Conservation (phyloP, 1,284 basidiomycete species). For the Volvariella volvacea region DNA sequence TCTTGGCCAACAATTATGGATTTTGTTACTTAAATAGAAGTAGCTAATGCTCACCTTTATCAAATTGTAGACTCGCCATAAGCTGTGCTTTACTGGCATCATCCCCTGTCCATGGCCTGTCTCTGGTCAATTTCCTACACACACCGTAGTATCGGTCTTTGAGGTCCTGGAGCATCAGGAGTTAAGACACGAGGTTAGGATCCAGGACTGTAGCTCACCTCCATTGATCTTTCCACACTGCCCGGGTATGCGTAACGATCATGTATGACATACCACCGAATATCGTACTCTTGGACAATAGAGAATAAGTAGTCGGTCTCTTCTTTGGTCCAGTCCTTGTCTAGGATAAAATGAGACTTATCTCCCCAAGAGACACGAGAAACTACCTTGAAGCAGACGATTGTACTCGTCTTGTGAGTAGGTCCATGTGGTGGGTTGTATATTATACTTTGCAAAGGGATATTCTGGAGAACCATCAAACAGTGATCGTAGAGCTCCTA, state of each 20-base stretch:
- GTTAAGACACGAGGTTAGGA: constrained; percentile 3
- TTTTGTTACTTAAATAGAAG: neutral
- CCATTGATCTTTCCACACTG: constrained; percentile 53
- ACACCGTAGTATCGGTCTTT: constrained; percentile 95
- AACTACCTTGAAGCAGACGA: constrained; percentile 65
- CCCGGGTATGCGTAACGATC: constrained; percentile 82
- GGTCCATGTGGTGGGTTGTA: constrained; percentile 60
- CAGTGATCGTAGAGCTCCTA: neutral
- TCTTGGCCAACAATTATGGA: constrained; percentile 36
- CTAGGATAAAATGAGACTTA: constrained; percentile 27
- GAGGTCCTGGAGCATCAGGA: constrained; percentile 75
- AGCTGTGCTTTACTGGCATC: constrained; percentile 63
- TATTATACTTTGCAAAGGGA: constrained; percentile 78
- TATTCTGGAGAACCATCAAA: constrained; percentile 43
- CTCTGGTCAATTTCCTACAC: constrained; percentile 83
- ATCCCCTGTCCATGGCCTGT: constrained; percentile 77
- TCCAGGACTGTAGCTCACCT: constrained; percentile 46
- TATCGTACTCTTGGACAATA: constrained; percentile 78
- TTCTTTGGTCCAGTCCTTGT: constrained; percentile 87
- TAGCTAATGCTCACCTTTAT: constrained; percentile 55
- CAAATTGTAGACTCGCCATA: constrained; percentile 72
- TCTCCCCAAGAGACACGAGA: neutral
- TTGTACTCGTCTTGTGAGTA: constrained; percentile 94
- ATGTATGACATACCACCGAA: constrained; percentile 85
- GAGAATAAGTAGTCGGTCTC: constrained; percentile 94